phyloP scores from a whole-genome alignment of 2,329 filamentous ascomycete genomes.

The Monilinia polystroma region DNA sequence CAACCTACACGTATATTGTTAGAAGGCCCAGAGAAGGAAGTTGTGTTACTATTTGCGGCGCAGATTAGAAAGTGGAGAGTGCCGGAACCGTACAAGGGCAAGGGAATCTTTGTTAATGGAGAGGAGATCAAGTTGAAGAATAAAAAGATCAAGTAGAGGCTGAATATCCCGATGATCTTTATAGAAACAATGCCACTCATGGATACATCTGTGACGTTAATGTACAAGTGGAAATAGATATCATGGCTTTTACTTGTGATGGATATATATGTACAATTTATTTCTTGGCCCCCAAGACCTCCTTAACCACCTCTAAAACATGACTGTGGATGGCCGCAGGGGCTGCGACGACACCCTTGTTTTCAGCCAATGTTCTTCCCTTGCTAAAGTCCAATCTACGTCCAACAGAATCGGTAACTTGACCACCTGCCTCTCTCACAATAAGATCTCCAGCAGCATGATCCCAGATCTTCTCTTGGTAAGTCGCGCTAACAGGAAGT shows the following conservation, averaged over 20 bases:
- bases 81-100: conserved; percentile 98
- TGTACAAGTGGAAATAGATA: conserved; percentile 2
- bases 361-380: conserved; percentile 81
- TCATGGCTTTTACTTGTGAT: conserved; percentile 14
- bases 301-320: conserved; percentile 79
- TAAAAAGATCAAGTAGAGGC: conserved; percentile 84
- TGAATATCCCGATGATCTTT: conserved; percentile 27
- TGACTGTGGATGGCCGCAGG: conserved; percentile 71
- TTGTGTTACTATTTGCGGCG: conserved; percentile 88
- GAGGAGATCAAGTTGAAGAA: conserved; percentile 98
- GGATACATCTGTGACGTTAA: conserved; percentile 24
- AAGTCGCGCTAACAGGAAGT: conserved; percentile 78
- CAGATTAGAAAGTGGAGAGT: conserved; percentile 82
- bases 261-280: conserved; percentile 27
- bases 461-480: conserved; percentile 99
- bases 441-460: conserved; percentile 94
- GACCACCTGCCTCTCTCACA: conserved; percentile 87
- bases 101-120: conserved; percentile 97
- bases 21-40: conserved; percentile 82
- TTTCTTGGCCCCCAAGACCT: conserved; percentile 59
- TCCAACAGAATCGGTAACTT: conserved; percentile 86
- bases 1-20: conserved; percentile 89
- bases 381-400: conserved; percentile 81
- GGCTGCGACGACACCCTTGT: conserved; percentile 92
- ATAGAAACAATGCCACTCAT: conserved; percentile 32